These are phyloP conservation scores for Claviceps capensis DNA, from an alignment of 2,329 filamentous ascomycete genomes.

Conservation along the genomic window DNA sequence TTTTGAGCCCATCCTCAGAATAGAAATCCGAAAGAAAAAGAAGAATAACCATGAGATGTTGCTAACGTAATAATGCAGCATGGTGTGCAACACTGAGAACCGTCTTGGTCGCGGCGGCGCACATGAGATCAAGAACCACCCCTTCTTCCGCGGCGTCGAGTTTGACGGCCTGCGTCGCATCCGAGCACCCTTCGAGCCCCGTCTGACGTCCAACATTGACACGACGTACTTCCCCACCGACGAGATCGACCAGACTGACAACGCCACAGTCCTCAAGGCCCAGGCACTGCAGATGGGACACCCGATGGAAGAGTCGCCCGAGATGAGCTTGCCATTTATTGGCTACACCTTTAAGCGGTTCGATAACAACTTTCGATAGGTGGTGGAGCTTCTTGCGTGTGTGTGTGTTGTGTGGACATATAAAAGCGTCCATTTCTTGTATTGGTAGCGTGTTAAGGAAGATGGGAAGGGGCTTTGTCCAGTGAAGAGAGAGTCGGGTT, in stretches of 20 bases:
- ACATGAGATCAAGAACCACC: slow-evolving; percentile 82
- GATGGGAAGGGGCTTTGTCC: background rate
- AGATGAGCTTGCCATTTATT: slow-evolving; percentile 78
- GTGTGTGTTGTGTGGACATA: background rate
- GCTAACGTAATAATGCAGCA: slow-evolving; percentile 34
- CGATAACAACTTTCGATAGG: slow-evolving; percentile 51
- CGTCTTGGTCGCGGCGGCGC: slow-evolving; percentile 79
- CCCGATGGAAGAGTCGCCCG: slow-evolving; percentile 63
- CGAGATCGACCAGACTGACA: slow-evolving; percentile 94
- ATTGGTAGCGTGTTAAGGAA: background rate
- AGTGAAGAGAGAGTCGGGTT: no score
- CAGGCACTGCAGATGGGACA: slow-evolving; percentile 61
- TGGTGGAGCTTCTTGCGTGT: background rate
- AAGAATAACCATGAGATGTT: background rate
- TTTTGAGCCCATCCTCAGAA: background rate
- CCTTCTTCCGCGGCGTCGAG: slow-evolving; percentile 93
- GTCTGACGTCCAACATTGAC: slow-evolving; percentile 83
- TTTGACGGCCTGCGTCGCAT: slow-evolving; percentile 89
- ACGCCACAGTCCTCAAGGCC: slow-evolving; percentile 71
- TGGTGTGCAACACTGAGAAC: slow-evolving; percentile 88
- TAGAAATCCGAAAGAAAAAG: no score
- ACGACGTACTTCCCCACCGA: slow-evolving; percentile 98
- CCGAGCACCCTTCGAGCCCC: slow-evolving; percentile 89
- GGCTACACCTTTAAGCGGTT: slow-evolving; percentile 81
- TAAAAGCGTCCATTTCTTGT: background rate